Evolutionary conservation across 257 asterid genomes (phyloP).

Genomic region (Vinca minor): DNA sequence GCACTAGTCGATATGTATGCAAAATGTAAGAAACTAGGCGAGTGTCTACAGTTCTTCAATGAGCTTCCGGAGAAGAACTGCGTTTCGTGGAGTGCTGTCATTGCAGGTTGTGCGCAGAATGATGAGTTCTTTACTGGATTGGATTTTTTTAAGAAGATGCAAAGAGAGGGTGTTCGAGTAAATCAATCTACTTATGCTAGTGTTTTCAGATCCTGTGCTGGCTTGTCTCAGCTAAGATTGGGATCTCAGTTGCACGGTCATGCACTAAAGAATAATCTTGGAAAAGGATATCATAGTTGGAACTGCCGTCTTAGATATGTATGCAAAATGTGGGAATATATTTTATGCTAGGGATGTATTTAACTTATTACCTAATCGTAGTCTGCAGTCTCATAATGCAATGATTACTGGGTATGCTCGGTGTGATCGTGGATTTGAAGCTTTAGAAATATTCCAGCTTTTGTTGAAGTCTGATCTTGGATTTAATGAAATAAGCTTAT

Average conservation of each 20-base stretch:
- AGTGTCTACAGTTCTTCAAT: conserved; percentile 38
- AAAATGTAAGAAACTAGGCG: conserved; percentile 63
- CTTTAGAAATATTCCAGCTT: conserved; percentile 43
- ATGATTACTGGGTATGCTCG: conserved; percentile 66
- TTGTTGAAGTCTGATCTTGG: conserved; percentile 55
- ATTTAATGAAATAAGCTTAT: conserved; percentile 64
- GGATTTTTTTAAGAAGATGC: conserved; percentile 61
- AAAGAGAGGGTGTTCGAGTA: conserved; percentile 52
- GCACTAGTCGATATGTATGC: conserved; percentile 80
- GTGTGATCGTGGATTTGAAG: conserved; percentile 50
- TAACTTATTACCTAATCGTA: conserved; percentile 41
- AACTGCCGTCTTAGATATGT: conserved; percentile 81
- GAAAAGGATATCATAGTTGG: conserved; percentile 61
- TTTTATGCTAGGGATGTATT: conserved; percentile 52
- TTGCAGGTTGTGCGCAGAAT: conserved; percentile 70
- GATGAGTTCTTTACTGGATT: conserved; percentile 42
- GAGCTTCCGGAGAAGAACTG: conserved; percentile 58
- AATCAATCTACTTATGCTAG: conserved; percentile 84
- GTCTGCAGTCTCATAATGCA: conserved; percentile 73
- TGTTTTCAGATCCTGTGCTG: conserved; percentile 65
- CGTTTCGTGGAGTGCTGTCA: conserved; percentile 86
- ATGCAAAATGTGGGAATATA: conserved; percentile 56
- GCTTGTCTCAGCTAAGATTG: conserved; percentile 37
- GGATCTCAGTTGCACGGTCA: conserved; percentile 78
- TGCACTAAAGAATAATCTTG: conserved; percentile 57